Evolutionary conservation across 2,329 filamentous ascomycete species (phyloP), one percentile per base, ranked within the genome.

Genomic region (Botryotinia calthae): DNA sequence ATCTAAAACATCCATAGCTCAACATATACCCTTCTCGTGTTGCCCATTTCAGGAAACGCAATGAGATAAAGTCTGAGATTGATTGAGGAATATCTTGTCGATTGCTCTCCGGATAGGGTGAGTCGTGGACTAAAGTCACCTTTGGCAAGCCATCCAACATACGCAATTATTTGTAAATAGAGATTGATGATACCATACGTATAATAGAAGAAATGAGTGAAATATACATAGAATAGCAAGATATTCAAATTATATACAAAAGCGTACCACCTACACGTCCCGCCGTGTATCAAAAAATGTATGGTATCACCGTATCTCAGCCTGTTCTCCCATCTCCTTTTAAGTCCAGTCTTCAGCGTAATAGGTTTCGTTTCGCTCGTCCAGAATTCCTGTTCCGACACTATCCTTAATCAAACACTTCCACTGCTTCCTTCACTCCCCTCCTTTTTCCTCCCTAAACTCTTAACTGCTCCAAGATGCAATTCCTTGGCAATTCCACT

Each of bases 401-500:
- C 42, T 18, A 10, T 12, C 18, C 34, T 14, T 25, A 68, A 18
- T 28, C 42, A 72, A 48, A 72, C 70, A 68, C 62, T 72, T 22
- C 40, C 70, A 67, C 51, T 56, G 42, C 69, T 72, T n/a, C 44
- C 40, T 25, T 44, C 56, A 22, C 34, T 62, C 6, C 34, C 37
- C 65, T 69, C 65, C 42, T 63, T 66, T 42, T 70, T 73, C 54
- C 72, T 76, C 73, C 73, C 72, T 67, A 66, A 75, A 74, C 44
- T 71, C 61, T 63, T 71, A 8, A 77, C 76, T 25, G 70, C 69
- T 4, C 34, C 71, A 2, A 66, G 69, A 58, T 77, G 71, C 7
- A 76, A 72, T 40, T 77, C 76, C 20, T 71, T 75, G n/a, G 74
- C 76, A 42, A 76, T 73, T 8, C 76, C 76, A 65, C 75, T 76